phyloP scores from a whole-genome alignment of 148 eudicot species.

The Nyssa sinensis region DNA sequence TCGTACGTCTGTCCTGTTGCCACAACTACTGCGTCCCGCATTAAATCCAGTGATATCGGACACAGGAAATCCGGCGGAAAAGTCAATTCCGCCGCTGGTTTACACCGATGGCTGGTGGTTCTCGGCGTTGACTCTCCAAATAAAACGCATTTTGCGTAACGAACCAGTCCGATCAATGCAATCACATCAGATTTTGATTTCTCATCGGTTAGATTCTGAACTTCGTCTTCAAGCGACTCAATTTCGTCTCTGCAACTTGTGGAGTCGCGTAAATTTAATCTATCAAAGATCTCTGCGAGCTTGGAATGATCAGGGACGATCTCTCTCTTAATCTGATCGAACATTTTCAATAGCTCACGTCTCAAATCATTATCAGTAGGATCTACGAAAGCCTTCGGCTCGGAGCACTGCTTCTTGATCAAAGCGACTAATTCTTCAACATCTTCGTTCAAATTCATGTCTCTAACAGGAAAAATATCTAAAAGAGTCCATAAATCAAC shows the following conservation, averaged over 20 bases:
- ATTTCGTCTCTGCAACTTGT: conserved; percentile 66
- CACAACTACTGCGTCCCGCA: conserved; percentile 84
- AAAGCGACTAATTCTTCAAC: conserved; percentile 56
- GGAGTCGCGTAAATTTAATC: conserved; percentile 61
- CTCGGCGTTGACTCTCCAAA: conserved; percentile 57
- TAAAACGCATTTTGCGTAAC: conserved; percentile 80
- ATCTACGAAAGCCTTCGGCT: conserved; percentile 35
- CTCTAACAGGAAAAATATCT: conserved; percentile 60
- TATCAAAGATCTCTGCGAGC: conserved; percentile 43
- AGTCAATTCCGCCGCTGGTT: conserved; percentile 42
- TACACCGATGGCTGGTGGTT: conserved; percentile 25
- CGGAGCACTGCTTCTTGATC: conserved; percentile 54
- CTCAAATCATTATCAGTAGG: conserved; percentile 35
- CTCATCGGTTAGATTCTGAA: conserved; percentile 63
- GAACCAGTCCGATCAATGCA: conserved; percentile 70
- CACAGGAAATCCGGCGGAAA: conserved; percentile 79
- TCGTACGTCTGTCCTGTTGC: conserved; percentile 96
- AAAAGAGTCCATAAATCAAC: conserved; percentile 64
- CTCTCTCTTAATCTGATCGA: conserved; percentile 55
- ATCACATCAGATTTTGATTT: conserved; percentile 54
- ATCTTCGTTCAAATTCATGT: conserved; percentile 63
- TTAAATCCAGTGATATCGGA: conserved; percentile 77
- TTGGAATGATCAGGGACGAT: conserved; percentile 58
- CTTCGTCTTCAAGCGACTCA: conserved; percentile 76
- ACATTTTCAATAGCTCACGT: conserved; percentile 41